Base-by-base conservation (phyloP, 2,329 filamentous ascomycete genomes). In the Trichoderma sp. region DNA sequence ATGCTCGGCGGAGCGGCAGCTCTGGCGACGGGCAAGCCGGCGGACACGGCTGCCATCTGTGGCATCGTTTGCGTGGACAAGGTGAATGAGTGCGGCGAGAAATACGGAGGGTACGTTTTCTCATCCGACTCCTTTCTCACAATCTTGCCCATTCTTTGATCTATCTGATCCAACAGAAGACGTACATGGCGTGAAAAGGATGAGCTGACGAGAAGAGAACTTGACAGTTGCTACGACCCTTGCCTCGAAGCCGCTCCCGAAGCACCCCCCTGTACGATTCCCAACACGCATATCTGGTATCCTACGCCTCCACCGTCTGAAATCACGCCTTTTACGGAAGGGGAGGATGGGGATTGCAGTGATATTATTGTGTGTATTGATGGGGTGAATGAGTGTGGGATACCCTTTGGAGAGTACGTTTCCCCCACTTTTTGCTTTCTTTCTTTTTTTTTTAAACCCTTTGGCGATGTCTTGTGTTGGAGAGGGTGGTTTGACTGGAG, bases 151-250 rank as follows among this genome's bases (percentile, higher is more conserved):
- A 4, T 51, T 5, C 7, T 10, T 28, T 1, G 14, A 1, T 14
- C 21, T 9, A 19, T 5, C 3, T 12, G 10, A 2, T 12, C 30
- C 30, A 34, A 34, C 30, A 12, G 30, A 12, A 39, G 34, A 30
- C 7, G 5, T 30, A 7, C 28, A 24, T 30, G 28, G 28, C n/a
- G n/a, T 24, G 21, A 2, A 24, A 3, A 14, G 14, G n/a, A 1
- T 24, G 24, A 45, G 50, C 57, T 71, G 30, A 69, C 47, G 24
- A 3, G 1, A 3, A 3, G 1, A 3, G 5, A 48, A 2, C 28
- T 10, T 14, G 24, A 19, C 14, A 76, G 74, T 6, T 77, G 75
- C 52, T 77, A 72, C 64, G 68, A 75, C 62, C 65, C 68, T 15
- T 77, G 75, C 65, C 66, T 65, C 34, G 50, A 73, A 7, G 45